Base-by-base conservation (phyloP, 1,284 basidiomycete species). In the Trichosporon faecale region DNA sequence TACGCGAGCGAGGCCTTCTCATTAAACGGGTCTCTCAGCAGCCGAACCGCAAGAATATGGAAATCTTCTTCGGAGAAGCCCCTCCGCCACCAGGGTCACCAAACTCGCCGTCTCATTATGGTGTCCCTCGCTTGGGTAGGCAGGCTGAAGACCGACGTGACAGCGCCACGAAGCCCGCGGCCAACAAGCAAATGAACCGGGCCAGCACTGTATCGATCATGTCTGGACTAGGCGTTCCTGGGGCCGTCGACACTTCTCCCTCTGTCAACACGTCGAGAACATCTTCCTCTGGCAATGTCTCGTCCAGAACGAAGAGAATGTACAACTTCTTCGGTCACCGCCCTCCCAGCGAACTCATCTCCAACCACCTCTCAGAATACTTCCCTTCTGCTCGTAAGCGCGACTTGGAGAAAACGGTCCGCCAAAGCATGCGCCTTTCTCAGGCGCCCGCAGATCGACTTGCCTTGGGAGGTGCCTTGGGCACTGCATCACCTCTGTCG, bases 311-410 rank as follows among this genome's bases (percentile, higher is more conserved):
- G 29, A 82, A 80, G 73, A 88, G 87, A 81, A 85, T 98, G 72
- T 93, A 94, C 83, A 96, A 95, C 86, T 99, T 99, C 87, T 96
- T 98, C 77, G 97, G 96, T 11, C 96, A 98, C 79, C 91, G 97
- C 61, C 97, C 97, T 0, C 95, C 97, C 0, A 94, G 91, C 80
- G 96, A 99, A 82, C 88, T 99, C 75, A 99, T 99, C 84, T 94
- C 95, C 35, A 96, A 88, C n/a, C 95, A 99, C 80, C 83, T 99
- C 57, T 90, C 92, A 23, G 95, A 98, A 71, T 99, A 93, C 85
- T 99, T 99, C 88, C 97, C 96, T 1, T 88, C 89, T 71, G 91
- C 94, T 0, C 93, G 97, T 84, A 94, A 92, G 84, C 94, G 91
- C 80, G 91, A 92, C 57, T 85, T 97, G 66, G 88, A 92, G 77